phyloP scores from a whole-genome alignment of 345 rosid genomes.

The Hibiscus tridactylites region DNA sequence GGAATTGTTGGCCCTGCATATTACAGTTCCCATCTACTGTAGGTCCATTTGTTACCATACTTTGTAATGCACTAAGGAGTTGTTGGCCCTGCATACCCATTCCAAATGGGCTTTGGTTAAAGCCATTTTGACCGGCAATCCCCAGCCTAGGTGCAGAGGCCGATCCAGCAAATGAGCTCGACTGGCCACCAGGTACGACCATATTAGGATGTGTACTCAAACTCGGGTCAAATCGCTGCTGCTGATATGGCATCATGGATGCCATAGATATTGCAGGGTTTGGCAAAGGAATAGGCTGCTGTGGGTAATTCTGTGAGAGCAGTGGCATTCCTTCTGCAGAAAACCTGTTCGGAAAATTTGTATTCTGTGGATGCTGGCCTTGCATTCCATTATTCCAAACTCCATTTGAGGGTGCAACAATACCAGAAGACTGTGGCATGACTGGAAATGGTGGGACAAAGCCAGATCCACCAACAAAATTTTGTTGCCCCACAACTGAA shows the following conservation, averaged over 20 bases:
- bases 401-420: slow-evolving; percentile 23
- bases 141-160: slow-evolving; percentile 41
- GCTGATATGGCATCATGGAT: slow-evolving; percentile 25
- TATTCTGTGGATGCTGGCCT: slow-evolving; percentile 23
- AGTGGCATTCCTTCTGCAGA: slow-evolving; percentile 35
- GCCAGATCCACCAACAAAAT: slow-evolving; percentile 24
- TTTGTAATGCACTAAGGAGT: slow-evolving; percentile 20
- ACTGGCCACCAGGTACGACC: slow-evolving; percentile 34
- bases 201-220: slow-evolving; percentile 33
- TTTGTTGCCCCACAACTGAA: slow-evolving; percentile 20
- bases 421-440: slow-evolving; percentile 26
- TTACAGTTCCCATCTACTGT: slow-evolving; percentile 14
- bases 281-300: slow-evolving; percentile 30
- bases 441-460: slow-evolving; percentile 27
- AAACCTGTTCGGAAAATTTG: slow-evolving; percentile 30
- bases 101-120: slow-evolving; percentile 39
- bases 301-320: slow-evolving; percentile 42
- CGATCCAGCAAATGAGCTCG: slow-evolving; percentile 34
- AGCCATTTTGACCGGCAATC: slow-evolving; percentile 36
- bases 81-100: slow-evolving; percentile 23
- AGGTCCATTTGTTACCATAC: slow-evolving; percentile 15
- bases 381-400: slow-evolving; percentile 31
- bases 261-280: slow-evolving; percentile 14
- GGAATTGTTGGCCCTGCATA: slow-evolving; percentile 16
- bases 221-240: slow-evolving; percentile 42